phyloP scores from a whole-genome alignment of 306 rosid genomes.

The Vachellia pachyceras region DNA sequence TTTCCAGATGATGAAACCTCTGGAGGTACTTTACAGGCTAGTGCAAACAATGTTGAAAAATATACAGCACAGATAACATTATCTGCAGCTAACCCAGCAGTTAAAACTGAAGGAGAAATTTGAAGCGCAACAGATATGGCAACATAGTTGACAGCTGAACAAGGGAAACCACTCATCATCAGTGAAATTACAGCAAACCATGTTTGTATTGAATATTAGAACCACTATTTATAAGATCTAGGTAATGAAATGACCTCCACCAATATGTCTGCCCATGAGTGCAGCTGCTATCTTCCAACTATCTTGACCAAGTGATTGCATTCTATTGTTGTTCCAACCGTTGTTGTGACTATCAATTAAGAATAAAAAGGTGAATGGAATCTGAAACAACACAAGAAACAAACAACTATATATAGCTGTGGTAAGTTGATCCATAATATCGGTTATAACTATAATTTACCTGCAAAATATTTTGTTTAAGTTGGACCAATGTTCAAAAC shows the following conservation, averaged over 20 bases:
- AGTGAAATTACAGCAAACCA: background rate
- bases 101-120: constrained; percentile 60
- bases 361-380: constrained; percentile 23
- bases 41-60: constrained; percentile 67
- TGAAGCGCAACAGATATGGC: constrained; percentile 72
- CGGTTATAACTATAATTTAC: background rate
- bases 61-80: constrained; percentile 82
- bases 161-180: constrained; percentile 10
- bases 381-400: constrained; percentile 16
- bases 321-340: constrained; percentile 71
- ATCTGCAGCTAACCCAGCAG: constrained; percentile 85
- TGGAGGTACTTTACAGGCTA: constrained; percentile 73
- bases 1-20: constrained; percentile 51
- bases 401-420: constrained; percentile 6
- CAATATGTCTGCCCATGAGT: constrained; percentile 86
- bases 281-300: constrained; percentile 91
- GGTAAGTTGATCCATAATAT: background rate
- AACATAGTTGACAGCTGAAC: constrained; percentile 75
- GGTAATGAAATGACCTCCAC: constrained; percentile 60
- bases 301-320: constrained; percentile 80
- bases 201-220: constrained; percentile 3
- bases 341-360: constrained; percentile 65
- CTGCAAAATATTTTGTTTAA: too few relatives aligned
- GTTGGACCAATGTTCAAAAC: background rate
- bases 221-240: constrained; percentile 8